These are phyloP conservation scores for Epichloe amarillans DNA, from an alignment of 2,329 filamentous ascomycete genomes.

Conservation along the genomic window DNA sequence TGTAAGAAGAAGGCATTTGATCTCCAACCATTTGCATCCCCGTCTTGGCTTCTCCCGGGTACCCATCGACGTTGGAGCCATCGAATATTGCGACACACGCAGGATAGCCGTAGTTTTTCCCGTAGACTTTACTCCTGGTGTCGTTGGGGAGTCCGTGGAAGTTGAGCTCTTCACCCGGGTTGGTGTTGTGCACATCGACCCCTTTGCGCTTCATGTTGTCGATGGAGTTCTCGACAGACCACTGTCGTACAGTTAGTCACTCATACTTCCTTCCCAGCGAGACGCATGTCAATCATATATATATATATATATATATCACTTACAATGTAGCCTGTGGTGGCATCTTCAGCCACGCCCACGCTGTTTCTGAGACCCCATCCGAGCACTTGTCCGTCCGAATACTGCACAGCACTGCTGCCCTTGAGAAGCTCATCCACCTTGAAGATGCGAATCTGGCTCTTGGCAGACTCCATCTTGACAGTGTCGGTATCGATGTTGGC, in stretches of 20 bases:
- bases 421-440: constrained; percentile 17
- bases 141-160: constrained; percentile 44
- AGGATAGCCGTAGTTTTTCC: constrained; percentile 49
- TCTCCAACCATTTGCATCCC: constrained; percentile 14
- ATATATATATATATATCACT: not conserved
- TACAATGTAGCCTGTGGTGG: constrained; percentile 29
- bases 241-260: constrained; percentile 13
- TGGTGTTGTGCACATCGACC: constrained; percentile 47
- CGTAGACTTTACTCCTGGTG: constrained; percentile 11
- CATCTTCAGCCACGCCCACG: constrained; percentile 51
- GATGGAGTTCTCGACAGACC: constrained; percentile 52
- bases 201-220: constrained; percentile 43
- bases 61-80: constrained; percentile 14
- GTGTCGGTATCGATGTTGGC: constrained; percentile 43
- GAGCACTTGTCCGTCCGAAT: constrained; percentile 29
- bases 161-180: constrained; percentile 61
- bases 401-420: constrained; percentile 17
- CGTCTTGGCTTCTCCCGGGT: constrained; percentile 17
- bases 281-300: not conserved
- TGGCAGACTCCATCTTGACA: constrained; percentile 33
- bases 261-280: not conserved
- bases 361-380: constrained; percentile 59
- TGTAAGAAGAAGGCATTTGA: constrained; percentile 9
- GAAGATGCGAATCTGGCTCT: constrained; percentile 46
- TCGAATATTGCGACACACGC: constrained; percentile 48